Evolutionary conservation across 2,329 filamentous ascomycete genomes (phyloP).

Genomic region (Xylogone sp.): DNA sequence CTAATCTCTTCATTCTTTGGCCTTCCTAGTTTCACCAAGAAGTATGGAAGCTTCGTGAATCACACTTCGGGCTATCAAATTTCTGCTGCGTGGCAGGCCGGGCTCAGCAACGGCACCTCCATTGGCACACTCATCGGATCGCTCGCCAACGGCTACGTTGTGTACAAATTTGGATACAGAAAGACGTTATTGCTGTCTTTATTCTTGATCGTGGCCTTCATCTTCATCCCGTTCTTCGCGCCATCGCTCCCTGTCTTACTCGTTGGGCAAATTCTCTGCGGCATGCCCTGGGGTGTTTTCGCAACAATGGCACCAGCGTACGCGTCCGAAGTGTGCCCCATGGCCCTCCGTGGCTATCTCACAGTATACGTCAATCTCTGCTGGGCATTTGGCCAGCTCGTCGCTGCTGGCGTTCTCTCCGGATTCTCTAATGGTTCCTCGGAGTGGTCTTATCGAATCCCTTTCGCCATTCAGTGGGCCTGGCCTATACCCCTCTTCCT

Average conservation of each 20-base stretch:
- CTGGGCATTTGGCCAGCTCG: conserved; percentile 47
- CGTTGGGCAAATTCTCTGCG: conserved; percentile 39
- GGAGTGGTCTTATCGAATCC: conserved; percentile 43
- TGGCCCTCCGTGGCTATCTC: conserved; percentile 25
- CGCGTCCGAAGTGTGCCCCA: conserved; percentile 33
- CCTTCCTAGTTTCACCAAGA: conserved; percentile 22
- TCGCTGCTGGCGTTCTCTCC: conserved; percentile 42
- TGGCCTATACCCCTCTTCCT: conserved; percentile 41
- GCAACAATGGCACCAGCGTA: conserved; percentile 31
- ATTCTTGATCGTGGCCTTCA: conserved; percentile 36
- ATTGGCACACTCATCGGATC: conserved; percentile 39
- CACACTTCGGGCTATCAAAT: conserved; percentile 34
- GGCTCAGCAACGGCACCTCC: conserved; percentile 33
- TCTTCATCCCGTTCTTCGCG: conserved; percentile 44
- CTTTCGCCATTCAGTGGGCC: conserved; percentile 43
- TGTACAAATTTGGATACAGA: conserved; percentile 38
- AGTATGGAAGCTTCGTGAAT: conserved; percentile 20
- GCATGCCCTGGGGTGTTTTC: conserved; percentile 46
- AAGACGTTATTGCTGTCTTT: conserved; percentile 41
- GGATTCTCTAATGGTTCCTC: conserved; percentile 33
- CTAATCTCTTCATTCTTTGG: conserved; percentile 31
- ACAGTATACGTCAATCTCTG: conserved; percentile 49
- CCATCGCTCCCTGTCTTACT: conserved; percentile 39
- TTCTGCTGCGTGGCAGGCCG: conserved; percentile 36
- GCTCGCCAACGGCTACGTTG: conserved; percentile 33